Conservation (phyloP, 768 basidiomycete genomes). For the Cubamyces lactineus region DNA sequence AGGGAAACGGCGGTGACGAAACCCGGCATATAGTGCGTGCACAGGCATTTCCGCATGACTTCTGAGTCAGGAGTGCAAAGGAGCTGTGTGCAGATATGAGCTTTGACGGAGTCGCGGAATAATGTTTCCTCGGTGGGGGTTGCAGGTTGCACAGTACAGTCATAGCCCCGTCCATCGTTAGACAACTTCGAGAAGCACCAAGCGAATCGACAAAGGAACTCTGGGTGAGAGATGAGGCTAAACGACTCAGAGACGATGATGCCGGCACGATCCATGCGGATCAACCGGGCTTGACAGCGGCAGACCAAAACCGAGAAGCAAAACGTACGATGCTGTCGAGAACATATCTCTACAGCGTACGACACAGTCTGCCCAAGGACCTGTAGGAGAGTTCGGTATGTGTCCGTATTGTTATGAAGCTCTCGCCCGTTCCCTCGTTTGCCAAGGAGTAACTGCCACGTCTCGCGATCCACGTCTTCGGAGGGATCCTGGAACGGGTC, state of each 20-base stretch:
- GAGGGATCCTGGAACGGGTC: neutral
- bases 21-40: conserved; percentile 6
- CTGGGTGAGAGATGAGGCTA: conserved; percentile 27
- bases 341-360: conserved; percentile 11
- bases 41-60: neutral
- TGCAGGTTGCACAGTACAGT: conserved; percentile 1
- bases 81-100: neutral
- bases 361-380: conserved; percentile 4
- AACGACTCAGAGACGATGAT: conserved; percentile 36
- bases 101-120: neutral
- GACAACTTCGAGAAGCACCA: conserved; percentile 32
- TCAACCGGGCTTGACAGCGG: conserved; percentile 33
- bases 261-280: conserved; percentile 40
- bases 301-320: conserved; percentile 36
- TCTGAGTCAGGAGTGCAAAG: neutral
- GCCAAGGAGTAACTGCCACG: neutral
- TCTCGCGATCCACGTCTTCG: neutral
- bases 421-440: neutral
- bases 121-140: neutral
- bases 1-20: neutral
- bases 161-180: conserved; percentile 30
- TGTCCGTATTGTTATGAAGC: neutral
- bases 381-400: neutral
- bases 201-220: conserved; percentile 35
- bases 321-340: conserved; percentile 35